These are phyloP conservation scores for Durusdinium trenchii DNA, from an alignment of 73 alveolate species.

Conservation along the genomic window DNA sequence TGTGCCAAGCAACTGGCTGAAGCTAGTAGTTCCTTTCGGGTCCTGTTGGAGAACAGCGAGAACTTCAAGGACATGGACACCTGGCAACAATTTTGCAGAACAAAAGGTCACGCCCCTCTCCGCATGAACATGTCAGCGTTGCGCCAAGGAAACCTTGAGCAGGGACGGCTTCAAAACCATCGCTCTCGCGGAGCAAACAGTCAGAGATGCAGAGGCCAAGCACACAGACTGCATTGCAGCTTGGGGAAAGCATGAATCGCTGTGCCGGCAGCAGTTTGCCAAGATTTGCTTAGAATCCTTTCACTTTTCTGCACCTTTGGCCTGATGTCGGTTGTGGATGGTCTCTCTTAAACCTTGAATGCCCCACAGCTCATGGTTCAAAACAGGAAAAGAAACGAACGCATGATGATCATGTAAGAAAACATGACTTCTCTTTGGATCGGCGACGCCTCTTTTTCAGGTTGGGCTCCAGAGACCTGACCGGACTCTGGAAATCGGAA, in stretches of 20 bases:
- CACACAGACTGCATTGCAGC: slow-evolving; percentile 19
- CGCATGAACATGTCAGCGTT: no score
- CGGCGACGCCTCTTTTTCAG: not conserved
- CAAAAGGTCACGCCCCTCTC: no score
- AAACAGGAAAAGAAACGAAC: not conserved
- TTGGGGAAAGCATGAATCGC: slow-evolving; percentile 43
- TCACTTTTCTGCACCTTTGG: no score
- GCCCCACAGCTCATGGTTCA: no score
- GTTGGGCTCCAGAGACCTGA: not conserved
- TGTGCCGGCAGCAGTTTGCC: slow-evolving; percentile 31
- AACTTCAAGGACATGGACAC: slow-evolving; percentile 24
- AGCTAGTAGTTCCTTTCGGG: slow-evolving; percentile 18
- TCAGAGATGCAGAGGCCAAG: slow-evolving; percentile 27
- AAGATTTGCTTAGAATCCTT: no score
- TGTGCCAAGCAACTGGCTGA: not conserved
- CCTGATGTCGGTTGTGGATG: not conserved
- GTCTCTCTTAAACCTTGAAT: not conserved
- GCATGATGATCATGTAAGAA: not conserved
- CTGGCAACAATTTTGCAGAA: no score
- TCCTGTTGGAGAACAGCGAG: slow-evolving; percentile 28
- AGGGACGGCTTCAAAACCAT: slow-evolving; percentile 28
- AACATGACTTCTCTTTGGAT: not conserved
- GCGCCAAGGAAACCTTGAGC: slow-evolving; percentile 6
- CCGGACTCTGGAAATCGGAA: slow-evolving; percentile 17
- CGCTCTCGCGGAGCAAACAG: not conserved